phyloP scores from a whole-genome alignment of 192 early-diverging fungal genomes.

The Umbelopsis sp. region DNA sequence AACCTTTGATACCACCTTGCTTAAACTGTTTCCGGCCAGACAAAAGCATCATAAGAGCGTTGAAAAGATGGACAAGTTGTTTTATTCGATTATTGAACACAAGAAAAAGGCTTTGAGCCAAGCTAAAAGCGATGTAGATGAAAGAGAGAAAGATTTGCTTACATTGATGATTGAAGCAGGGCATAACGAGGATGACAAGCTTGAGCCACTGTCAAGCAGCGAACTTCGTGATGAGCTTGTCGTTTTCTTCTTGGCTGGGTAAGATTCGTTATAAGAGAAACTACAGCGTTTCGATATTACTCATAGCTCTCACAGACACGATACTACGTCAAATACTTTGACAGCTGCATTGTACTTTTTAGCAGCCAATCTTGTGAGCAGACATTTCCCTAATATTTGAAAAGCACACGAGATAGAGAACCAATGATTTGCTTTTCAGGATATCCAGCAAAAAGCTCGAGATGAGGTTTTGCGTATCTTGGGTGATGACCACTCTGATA shows the following conservation, averaged over 20 bases:
- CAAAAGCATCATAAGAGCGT: constrained; percentile 19
- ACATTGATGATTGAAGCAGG: constrained; percentile 42
- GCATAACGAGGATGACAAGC: neutral
- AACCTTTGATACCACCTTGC: constrained; percentile 21
- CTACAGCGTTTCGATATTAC: neutral
- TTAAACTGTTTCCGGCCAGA: constrained; percentile 27
- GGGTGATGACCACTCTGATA: constrained; percentile 54
- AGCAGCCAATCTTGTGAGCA: constrained; percentile 31
- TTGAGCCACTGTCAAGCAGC: constrained; percentile 2
- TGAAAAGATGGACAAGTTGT: constrained; percentile 22
- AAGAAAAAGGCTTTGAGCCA: neutral
- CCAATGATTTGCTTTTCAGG: neutral
- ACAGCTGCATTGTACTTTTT: constrained; percentile 46
- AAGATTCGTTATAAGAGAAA: neutral
- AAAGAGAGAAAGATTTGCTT: constrained; percentile 34
- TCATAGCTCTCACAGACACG: constrained; percentile 31
- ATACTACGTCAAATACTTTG: constrained; percentile 48
- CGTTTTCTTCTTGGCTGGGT: constrained; percentile 1
- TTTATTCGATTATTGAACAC: constrained; percentile 26
- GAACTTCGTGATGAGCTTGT: constrained; percentile 28
- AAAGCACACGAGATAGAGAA: neutral
- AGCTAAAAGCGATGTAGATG: neutral
- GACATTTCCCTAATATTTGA: neutral
- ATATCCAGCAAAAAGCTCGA: constrained; percentile 60
- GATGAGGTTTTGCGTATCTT: constrained; percentile 53